phyloP scores from a whole-genome alignment of 805 yeast genomes.

The Cyberlindnera petersonii region DNA sequence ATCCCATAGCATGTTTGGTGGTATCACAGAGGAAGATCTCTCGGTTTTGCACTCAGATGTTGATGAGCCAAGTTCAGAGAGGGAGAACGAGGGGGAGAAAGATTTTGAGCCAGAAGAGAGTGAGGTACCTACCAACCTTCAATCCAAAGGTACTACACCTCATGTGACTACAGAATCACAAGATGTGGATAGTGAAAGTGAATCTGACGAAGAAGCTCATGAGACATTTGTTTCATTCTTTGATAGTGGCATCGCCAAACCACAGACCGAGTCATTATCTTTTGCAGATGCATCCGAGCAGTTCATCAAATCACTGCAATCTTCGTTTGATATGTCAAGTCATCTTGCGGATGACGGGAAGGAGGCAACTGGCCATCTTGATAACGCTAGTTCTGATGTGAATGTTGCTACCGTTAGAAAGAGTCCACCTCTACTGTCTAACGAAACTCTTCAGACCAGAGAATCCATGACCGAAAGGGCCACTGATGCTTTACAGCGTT shows the following conservation, averaged over 20 bases:
- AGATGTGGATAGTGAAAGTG: background rate
- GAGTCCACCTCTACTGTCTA: too few species aligned
- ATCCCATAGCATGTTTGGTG: conserved; percentile 25
- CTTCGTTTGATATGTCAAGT: too few species aligned
- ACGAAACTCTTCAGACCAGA: too few species aligned
- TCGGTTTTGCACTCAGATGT: conserved; percentile 6
- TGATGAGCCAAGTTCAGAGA: too few species aligned
- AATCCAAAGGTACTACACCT: background rate
- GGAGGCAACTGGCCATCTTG: too few species aligned
- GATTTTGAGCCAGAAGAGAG: background rate
- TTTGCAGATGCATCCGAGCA: conserved; percentile 18
- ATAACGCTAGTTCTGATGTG: too few species aligned
- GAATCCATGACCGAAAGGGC: too few species aligned
- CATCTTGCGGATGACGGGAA: too few species aligned
- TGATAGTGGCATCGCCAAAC: conserved; percentile 1
- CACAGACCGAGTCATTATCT: conserved; percentile 2
- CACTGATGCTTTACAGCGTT: too few species aligned
- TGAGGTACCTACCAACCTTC: background rate
- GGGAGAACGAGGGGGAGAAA: too few species aligned
- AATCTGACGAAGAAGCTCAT: background rate
- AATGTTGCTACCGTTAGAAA: too few species aligned
- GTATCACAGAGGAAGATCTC: conserved; percentile 15
- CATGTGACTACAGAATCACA: conserved; percentile 1
- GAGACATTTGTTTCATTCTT: conserved; percentile 23
- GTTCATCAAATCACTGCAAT: conserved; percentile 12